These are phyloP conservation scores for Grosmannia clavigera DNA, from an alignment of 2,329 filamentous ascomycete genomes.

Conservation along the genomic window DNA sequence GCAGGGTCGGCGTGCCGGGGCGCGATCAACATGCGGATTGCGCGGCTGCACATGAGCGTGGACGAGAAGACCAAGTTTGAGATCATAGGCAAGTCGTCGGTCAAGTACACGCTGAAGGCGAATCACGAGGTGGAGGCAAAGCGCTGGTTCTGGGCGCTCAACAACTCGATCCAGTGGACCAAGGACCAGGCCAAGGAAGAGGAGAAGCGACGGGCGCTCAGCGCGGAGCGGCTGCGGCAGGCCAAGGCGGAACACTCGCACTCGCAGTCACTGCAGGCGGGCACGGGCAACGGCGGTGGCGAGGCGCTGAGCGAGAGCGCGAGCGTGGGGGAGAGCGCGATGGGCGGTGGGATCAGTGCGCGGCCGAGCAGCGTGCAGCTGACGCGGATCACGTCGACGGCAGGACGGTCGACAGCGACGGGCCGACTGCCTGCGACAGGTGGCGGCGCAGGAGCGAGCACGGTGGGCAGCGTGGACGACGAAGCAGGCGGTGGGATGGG, in stretches of 20 bases:
- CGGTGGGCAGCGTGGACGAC: constrained; percentile 35
- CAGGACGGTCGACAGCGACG: constrained; percentile 16
- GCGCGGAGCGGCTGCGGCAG: constrained; percentile 63
- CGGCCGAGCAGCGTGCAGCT: constrained; percentile 32
- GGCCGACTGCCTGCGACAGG: constrained; percentile 20
- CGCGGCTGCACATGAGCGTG: constrained; percentile 85
- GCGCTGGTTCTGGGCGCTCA: constrained; percentile 97
- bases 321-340: constrained; percentile 32
- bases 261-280: constrained; percentile 20
- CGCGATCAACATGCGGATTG: constrained; percentile 98
- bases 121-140: constrained; percentile 98
- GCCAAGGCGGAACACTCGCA: constrained; percentile 53
- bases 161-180: constrained; percentile 96
- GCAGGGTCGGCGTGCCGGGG: constrained; percentile 91
- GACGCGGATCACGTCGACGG: constrained; percentile 25
- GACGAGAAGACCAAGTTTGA: constrained; percentile 98
- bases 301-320: constrained; percentile 36
- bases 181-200: constrained; percentile 96
- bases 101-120: constrained; percentile 95
- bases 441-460: constrained; percentile 28
- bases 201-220: constrained; percentile 60
- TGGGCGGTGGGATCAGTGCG: background rate
- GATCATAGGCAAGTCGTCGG: constrained; percentile 93
- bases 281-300: constrained; percentile 25
- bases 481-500: constrained; percentile 19